Percentiles rank a stretch among this genome's conserved stretches.
phyloP scores from a whole-genome alignment of 2,329 filamentous ascomycete species.

The Emergomyces orientalis region DNA sequence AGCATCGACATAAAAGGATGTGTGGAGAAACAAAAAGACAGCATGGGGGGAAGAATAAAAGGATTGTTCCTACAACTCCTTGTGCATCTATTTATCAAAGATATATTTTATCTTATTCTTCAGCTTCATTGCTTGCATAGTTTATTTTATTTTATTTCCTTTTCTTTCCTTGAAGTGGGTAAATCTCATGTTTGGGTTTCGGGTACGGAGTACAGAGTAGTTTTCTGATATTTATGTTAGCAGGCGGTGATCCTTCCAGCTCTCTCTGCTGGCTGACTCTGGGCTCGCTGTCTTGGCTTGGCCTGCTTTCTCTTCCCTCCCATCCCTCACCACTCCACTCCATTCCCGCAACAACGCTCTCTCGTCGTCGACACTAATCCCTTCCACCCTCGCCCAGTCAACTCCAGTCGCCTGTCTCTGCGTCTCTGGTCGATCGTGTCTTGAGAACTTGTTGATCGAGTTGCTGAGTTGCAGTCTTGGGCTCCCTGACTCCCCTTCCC shows the following conservation, averaged over 20 bases:
- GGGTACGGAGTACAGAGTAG: too few relatives aligned
- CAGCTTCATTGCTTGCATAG: background rate
- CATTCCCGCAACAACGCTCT: background rate
- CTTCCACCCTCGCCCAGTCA: background rate
- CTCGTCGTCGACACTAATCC: background rate
- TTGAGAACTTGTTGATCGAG: constrained; percentile 3
- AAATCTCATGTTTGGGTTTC: background rate
- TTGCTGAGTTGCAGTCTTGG: constrained; percentile 4
- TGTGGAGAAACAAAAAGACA: background rate
- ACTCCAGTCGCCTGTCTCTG: background rate
- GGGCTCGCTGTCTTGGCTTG: background rate
- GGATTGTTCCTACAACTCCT: background rate
- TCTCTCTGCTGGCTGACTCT: background rate
- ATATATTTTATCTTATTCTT: background rate
- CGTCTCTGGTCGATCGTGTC: background rate
- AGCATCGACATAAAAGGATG: too few relatives aligned
- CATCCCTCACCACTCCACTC: background rate
- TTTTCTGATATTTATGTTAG: too few relatives aligned
- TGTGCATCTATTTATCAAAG: background rate
- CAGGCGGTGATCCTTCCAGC: background rate
- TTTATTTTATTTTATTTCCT: background rate
- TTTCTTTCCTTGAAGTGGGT: background rate
- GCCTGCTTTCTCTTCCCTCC: background rate
- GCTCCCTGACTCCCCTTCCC: background rate
- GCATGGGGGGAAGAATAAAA: background rate